phyloP scores from a whole-genome alignment of 2,329 filamentous ascomycete genomes.

The Aotearoamyces nothofagi region DNA sequence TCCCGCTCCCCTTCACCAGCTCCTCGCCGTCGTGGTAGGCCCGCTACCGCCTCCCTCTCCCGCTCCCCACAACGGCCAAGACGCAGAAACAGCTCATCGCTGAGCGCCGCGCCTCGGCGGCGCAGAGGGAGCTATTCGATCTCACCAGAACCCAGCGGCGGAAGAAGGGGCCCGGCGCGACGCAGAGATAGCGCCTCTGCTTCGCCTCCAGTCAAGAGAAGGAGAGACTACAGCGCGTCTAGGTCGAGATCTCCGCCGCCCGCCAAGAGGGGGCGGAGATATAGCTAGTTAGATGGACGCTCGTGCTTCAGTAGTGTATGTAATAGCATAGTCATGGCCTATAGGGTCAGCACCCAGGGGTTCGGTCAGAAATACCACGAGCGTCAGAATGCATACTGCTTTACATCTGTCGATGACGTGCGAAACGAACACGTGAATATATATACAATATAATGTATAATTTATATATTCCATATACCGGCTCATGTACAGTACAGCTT shows the following conservation, averaged over 20 bases:
- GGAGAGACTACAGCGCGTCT: constrained; percentile 8
- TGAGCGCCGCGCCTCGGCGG: constrained; percentile 1
- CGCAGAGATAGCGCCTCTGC: constrained; percentile 9
- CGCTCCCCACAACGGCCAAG: background rate
- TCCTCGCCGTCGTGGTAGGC: background rate
- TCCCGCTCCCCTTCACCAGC: constrained; percentile 1
- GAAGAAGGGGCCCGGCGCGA: constrained; percentile 9
- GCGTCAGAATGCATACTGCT: too few species aligned
- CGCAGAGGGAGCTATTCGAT: background rate
- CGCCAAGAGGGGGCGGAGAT: constrained; percentile 13
- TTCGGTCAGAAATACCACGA: too few species aligned
- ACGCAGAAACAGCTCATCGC: constrained; percentile 2
- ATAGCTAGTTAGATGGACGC: constrained; percentile 10
- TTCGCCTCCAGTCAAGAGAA: constrained; percentile 12
- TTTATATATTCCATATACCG: too few species aligned
- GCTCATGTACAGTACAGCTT: too few species aligned
- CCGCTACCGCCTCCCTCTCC: background rate
- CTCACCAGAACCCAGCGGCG: constrained; percentile 1
- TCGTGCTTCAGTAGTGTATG: too few species aligned
- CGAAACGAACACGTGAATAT: too few species aligned
- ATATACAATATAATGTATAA: too few species aligned
- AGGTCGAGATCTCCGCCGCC: constrained; percentile 12
- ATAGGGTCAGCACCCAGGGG: too few species aligned
- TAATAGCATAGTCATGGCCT: too few species aligned
- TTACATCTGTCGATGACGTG: too few species aligned